Base-by-base conservation (phyloP, 768 basidiomycete genomes). In the Boletus sensibilis region DNA sequence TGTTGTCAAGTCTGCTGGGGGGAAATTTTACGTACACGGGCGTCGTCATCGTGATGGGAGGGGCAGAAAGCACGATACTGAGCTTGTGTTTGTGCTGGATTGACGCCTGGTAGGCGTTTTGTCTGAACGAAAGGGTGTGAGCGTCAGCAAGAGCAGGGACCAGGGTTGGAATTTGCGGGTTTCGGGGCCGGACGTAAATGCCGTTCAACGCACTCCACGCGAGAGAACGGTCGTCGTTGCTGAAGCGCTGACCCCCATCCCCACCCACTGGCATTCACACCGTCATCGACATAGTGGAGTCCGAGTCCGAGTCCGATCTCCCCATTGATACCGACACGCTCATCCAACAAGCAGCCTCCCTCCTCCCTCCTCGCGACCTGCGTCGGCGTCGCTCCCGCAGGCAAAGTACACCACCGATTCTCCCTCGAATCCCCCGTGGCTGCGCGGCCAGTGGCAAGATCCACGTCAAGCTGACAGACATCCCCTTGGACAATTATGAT, bases 401-500 rank as follows among this genome's bases (percentile, higher is more conserved):
- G 89, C 10, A 75, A 71, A 5, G 57, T 87, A 42, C 71, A 76
- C 23, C 85, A 87, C 21, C 69, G 71, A 18, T 83, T 87, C 57
- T 64, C 66, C 0, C 87, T 91, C 53, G 60, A 62, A 20, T 29
- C 13, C 25, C 37, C 37, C 35, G 7, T 23, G 7, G 5, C 7
- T 16, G n/a, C n/a, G n/a, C n/a, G n/a, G 35, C 14, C 35, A 18
- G 4, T 27, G n/a, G 25, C 25, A 27, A 27, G 25, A 12, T 79
- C 40, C 62, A 72, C 11, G 72, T 88, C 12, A 65, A 75, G 49
- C 63, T 94, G 47, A 83, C 76, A 31, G 92, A 94, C 67, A 79
- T 85, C 2, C 82, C 89, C 2, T 72, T 92, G 42, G 80, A 85
- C 48, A 85, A 89, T 53, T 72, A 78, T 18, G 87, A 90, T 61